Evolutionary conservation across 305 asterid genomes (phyloP), one percentile per base, ranked within the genome.

Genomic region (Andrographis paniculata): DNA sequence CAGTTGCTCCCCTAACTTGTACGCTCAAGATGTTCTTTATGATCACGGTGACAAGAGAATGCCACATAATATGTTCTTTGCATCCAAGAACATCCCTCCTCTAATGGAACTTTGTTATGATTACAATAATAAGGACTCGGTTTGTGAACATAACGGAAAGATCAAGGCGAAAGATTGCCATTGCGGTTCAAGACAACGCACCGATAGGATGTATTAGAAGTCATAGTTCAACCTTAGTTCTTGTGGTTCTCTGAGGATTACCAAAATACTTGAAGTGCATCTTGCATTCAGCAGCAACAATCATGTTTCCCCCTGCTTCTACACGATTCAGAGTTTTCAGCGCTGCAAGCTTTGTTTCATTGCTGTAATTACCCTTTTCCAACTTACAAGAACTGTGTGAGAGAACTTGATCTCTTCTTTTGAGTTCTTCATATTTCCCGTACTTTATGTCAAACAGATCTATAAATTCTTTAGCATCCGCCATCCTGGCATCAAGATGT

Each of bases 1-100:
- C 63, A 77, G 96, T 64, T 92, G 97, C 62, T 71, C 77, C 17
- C 96, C 99, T 1, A 92, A 87, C 45, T 81, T 92, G 14, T 82
- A 79, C 19, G 96, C 95, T 3, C 99, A 91, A 62, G 71, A 82
- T 27, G 95, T 91, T 14, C 60, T 81, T 0, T 77, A 75, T 23
- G 99, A 91, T 67, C 86, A 87, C 5, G 74, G 64, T 42, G 93
- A 92, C 57, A 64, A 59, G 52, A 79, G 62, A 48, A 69, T 74
- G 78, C 96, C 99, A 1, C 99, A 91, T 27, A 60, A 87, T 9
- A 92, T 92, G 96, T 74, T 87, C 6, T 87, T 92, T 22, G 99
- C 99, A 0, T 70, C 78, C 17, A 96, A 92, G 37, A 87, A 84
- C 52, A 87, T 92, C 44, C 91, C 96, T 31, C 93, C 99, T 1